Base-by-base conservation (phyloP, 345 rosid species). In the Arabidopsis suecica region DNA sequence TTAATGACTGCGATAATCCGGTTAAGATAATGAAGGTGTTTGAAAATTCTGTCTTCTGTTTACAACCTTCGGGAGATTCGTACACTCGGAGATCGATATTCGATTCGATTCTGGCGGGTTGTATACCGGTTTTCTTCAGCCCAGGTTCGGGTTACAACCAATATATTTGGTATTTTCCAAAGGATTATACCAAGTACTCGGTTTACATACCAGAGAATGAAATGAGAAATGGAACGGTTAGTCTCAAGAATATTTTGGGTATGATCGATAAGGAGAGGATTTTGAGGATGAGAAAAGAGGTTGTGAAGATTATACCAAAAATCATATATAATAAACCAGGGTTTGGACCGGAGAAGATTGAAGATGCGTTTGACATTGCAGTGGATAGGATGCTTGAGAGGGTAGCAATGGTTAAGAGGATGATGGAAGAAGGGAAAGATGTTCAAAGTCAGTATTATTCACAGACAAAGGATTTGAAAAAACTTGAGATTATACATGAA, bases 81-180 rank as follows among this genome's bases (percentile, higher is more conserved):
- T 65, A 14, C 74, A 89, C 87, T 7, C 75, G 89, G 30, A 79
- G 89, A 54, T 87, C 89, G 16, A 82, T 76, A 0, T 89, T 89
- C 14, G 89, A 89, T 68, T 80, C 93, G 22, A 86, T 89, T 32
- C 45, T 89, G 20, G 86, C 84, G 0, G 87, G 91, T 5, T 89
- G 89, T 65, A 87, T 87, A 53, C 93, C 89, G 5, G 91, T 89
- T n/a, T 89, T 89, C 88, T 89, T 89, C 56, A 73, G 75, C 32
- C 87, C 85, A 0, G 78, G 61, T 10, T 87, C 93, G 0, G 87
- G 83, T 6, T 89, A 84, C 66, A 76, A 68, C 40, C 88, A 89
- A 41, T 86, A 89, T 60, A 41, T n/a, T 18, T 89, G 93, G 93
- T 75, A 87, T 78, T 77, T 89, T 12, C 88, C 94, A 0, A 77